phyloP scores from a whole-genome alignment of 2,329 filamentous ascomycete genomes.

The Pseudopithomyces chartarum region DNA sequence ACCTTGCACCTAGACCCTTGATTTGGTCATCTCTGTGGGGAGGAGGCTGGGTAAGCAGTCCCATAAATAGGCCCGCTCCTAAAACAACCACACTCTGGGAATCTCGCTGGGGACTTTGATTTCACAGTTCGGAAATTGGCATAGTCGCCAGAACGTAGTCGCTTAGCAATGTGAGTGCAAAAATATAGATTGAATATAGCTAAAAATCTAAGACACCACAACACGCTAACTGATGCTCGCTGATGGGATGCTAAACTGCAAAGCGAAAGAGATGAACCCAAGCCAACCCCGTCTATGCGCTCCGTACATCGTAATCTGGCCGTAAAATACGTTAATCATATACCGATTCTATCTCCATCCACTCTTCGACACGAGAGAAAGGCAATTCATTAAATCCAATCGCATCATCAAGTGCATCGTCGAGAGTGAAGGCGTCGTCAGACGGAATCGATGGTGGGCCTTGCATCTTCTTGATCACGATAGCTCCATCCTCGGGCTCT shows the following conservation, averaged over 20 bases:
- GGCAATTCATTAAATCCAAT: constrained; percentile 45
- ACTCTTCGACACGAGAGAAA: constrained; percentile 39
- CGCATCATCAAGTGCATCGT: constrained; percentile 45
- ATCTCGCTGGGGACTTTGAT: background rate
- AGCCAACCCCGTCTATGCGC: constrained; percentile 3
- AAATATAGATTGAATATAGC: constrained; percentile 13
- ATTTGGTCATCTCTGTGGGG: constrained; percentile 19
- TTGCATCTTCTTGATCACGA: constrained; percentile 33
- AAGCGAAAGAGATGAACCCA: background rate
- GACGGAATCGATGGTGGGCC: constrained; percentile 45
- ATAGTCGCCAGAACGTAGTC: background rate
- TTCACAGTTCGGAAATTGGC: background rate
- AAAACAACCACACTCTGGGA: constrained; percentile 1
- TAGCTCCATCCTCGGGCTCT: constrained; percentile 40
- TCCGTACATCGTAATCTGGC: constrained; percentile 1
- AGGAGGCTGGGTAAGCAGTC: constrained; percentile 25
- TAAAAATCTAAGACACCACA: constrained; percentile 9
- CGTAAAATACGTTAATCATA: constrained; percentile 5
- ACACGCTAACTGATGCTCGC: constrained; percentile 16
- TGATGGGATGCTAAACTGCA: constrained; percentile 8
- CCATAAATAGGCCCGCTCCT: constrained; percentile 28
- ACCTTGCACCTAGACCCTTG: background rate
- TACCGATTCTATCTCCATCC: constrained; percentile 20
- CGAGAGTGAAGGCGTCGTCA: constrained; percentile 45
- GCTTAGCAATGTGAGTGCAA: constrained; percentile 6